These are phyloP conservation scores for Starmerella kuoi DNA, from an alignment of 805 yeast species.

Conservation along the genomic window DNA sequence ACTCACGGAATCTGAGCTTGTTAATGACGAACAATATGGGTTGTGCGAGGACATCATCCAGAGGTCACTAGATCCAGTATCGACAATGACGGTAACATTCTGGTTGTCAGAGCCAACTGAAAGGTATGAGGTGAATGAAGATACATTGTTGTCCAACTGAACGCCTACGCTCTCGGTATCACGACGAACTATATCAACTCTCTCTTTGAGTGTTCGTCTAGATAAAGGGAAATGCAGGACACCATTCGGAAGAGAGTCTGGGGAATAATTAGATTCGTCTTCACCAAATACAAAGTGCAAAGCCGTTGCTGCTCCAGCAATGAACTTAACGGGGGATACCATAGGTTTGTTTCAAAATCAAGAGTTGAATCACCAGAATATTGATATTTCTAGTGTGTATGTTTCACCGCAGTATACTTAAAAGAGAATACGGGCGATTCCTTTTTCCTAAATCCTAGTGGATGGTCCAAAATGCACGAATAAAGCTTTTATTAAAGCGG, in stretches of 20 bases:
- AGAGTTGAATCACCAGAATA: no score
- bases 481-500: no score
- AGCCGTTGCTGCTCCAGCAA: not conserved
- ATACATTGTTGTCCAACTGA: constrained; percentile 20
- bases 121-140: constrained; percentile 27
- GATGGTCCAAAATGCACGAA: no score
- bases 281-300: no score
- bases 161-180: constrained; percentile 19
- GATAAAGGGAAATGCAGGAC: constrained; percentile 15
- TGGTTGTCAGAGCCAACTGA: constrained; percentile 48
- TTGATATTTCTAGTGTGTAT: no score
- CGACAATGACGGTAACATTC: constrained; percentile 43
- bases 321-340: no score
- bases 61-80: constrained; percentile 67
- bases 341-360: no score
- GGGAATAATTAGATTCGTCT: not conserved
- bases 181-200: constrained; percentile 4
- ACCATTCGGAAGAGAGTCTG: constrained; percentile 12
- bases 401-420: no score
- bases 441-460: no score
- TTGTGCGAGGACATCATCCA: constrained; percentile 46
- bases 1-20: not conserved
- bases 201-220: constrained; percentile 2
- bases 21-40: constrained; percentile 30
- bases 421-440: no score